phyloP scores from a whole-genome alignment of 305 asterid genomes.

The Fraxinus xanthoxyloides region DNA sequence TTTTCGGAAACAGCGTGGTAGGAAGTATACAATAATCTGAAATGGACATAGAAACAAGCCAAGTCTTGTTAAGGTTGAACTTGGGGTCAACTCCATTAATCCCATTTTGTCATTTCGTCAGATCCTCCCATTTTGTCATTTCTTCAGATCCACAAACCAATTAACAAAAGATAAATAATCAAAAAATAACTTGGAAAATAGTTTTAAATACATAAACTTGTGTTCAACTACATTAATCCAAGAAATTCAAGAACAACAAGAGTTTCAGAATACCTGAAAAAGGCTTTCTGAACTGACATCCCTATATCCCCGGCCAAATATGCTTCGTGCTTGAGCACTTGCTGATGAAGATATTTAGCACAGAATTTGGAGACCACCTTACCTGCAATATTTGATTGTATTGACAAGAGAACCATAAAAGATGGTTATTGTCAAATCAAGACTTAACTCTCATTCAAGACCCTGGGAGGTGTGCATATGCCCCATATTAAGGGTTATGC shows the following conservation, averaged over 20 bases:
- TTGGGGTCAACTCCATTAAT: slow-evolving; percentile 1
- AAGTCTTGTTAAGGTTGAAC: not conserved
- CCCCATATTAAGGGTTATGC: not conserved
- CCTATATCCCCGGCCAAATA: slow-evolving; percentile 79
- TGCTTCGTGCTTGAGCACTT: slow-evolving; percentile 86
- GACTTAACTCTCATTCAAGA: not conserved
- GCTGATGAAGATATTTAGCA: slow-evolving; percentile 92
- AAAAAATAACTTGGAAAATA: not conserved
- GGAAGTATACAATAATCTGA: not conserved
- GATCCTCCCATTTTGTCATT: not conserved
- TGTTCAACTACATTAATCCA: not conserved
- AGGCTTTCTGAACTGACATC: slow-evolving; percentile 73
- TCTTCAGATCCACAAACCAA: not conserved
- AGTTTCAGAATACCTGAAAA: slow-evolving; percentile 58
- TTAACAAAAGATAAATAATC: not conserved
- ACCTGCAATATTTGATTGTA: slow-evolving; percentile 46
- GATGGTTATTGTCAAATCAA: not conserved
- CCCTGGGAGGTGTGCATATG: not conserved
- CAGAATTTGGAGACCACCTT: slow-evolving; percentile 96
- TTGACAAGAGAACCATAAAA: not conserved
- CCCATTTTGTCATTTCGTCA: not conserved
- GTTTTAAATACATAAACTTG: not conserved
- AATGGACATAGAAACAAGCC: not conserved
- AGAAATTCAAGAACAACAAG: not conserved
- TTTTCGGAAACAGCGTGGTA: not conserved